Evolutionary conservation across 495 filamentous ascomycete species (phyloP).

Genomic region (Penicilliopsis zonata): DNA sequence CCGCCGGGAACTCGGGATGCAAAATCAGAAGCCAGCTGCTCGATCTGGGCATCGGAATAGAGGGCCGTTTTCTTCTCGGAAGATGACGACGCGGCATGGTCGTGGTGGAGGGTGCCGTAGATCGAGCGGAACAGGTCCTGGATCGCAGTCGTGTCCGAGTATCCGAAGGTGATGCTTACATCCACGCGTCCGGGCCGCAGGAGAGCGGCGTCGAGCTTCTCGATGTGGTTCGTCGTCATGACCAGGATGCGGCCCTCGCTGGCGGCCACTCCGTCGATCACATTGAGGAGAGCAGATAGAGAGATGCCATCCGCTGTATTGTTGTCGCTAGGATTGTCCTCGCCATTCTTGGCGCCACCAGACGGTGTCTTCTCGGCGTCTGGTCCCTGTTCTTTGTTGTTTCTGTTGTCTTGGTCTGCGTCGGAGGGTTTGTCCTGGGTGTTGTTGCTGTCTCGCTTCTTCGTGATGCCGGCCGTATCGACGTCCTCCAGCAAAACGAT

Average conservation of each 20-base stretch:
- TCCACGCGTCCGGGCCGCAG: slow-evolving; percentile 71
- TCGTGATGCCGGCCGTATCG: slow-evolving; percentile 44
- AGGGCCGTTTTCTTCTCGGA: slow-evolving; percentile 1
- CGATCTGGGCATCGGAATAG: not conserved
- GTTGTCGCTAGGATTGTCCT: slow-evolving; percentile 1
- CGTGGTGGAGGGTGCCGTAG: slow-evolving; percentile 35
- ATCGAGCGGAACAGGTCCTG: slow-evolving; percentile 59
- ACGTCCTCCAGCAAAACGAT: slow-evolving; percentile 39
- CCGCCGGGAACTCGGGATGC: slow-evolving; percentile 46
- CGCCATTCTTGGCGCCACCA: not conserved
- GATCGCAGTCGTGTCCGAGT: slow-evolving; percentile 50
- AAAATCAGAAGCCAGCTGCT: slow-evolving; percentile 41
- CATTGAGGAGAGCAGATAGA: slow-evolving; percentile 66
- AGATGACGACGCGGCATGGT: slow-evolving; percentile 6
- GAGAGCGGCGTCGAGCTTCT: slow-evolving; percentile 64
- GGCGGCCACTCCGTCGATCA: slow-evolving; percentile 68
- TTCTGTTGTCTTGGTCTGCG: not conserved
- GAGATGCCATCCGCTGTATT: slow-evolving; percentile 30
- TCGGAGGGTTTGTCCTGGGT: not conserved
- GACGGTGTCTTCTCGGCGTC: not conserved
- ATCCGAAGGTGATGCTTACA: slow-evolving; percentile 57
- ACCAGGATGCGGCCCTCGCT: slow-evolving; percentile 68
- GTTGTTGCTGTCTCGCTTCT: slow-evolving; percentile 19
- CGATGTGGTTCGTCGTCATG: slow-evolving; percentile 75
- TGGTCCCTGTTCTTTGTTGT: not conserved